phyloP scores from a whole-genome alignment of 352 stramenopile genomes.

The Pythium folliculosum region DNA sequence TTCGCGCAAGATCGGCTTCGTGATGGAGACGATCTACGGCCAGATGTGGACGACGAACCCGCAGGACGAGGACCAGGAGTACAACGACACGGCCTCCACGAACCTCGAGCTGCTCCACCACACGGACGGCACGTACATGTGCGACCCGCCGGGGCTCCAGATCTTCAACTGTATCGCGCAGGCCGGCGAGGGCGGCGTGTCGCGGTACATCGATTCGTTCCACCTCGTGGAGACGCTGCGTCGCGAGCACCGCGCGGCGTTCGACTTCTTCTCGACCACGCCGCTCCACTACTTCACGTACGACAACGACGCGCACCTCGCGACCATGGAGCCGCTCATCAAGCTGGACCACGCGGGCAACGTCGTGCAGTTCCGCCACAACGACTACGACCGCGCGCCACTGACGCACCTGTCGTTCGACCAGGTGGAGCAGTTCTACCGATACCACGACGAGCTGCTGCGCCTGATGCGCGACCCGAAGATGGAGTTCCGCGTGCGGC shows the following conservation, averaged over 20 bases:
- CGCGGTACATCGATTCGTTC: constrained; percentile 83
- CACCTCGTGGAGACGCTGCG: constrained; percentile 70
- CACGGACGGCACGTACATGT: constrained; percentile 89
- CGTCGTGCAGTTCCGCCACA: constrained; percentile 85
- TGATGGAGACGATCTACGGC: constrained; percentile 87
- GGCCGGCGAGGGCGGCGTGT: constrained; percentile 68
- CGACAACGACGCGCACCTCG: constrained; percentile 73
- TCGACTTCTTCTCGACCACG: constrained; percentile 67
- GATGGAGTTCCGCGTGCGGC: constrained; percentile 63
- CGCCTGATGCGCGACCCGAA: constrained; percentile 57
- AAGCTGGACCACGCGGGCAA: constrained; percentile 68
- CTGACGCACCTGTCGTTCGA: constrained; percentile 80
- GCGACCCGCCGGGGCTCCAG: constrained; percentile 83
- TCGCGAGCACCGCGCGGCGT: constrained; percentile 57
- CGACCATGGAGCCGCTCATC: constrained; percentile 84
- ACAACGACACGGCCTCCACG: constrained; percentile 89
- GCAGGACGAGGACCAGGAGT: constrained; percentile 58
- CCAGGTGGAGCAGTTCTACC: constrained; percentile 73
- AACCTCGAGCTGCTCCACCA: constrained; percentile 85
- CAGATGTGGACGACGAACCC: constrained; percentile 90
- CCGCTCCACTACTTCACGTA: constrained; percentile 77
- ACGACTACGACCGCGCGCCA: constrained; percentile 86
- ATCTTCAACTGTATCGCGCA: constrained; percentile 90
- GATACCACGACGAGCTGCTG: constrained; percentile 69
- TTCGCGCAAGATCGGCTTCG: constrained; percentile 80